Percentiles rank a stretch among this genome's conserved stretches.
phyloP scores from a whole-genome alignment of 352 stramenopile species.

The Blastocystis hominis region DNA sequence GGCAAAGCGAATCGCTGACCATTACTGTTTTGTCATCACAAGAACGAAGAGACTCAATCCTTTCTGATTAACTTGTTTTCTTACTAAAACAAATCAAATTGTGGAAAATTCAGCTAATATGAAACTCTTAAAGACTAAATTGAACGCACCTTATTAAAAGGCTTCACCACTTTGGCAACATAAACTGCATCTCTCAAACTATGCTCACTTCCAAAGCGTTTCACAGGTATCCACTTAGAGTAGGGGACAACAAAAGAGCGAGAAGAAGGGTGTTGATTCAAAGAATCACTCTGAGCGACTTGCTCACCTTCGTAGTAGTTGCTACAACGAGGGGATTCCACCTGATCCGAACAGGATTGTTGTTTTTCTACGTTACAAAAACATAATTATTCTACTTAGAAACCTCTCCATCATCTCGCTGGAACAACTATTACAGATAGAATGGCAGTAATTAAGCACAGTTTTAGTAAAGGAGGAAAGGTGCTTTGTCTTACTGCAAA shows the following conservation, averaged over 20 bases:
- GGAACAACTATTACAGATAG: constrained; percentile 12
- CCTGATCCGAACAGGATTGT: background rate
- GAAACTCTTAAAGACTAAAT: too few species aligned
- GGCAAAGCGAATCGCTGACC: background rate
- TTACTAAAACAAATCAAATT: too few species aligned
- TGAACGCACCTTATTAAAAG: too few species aligned
- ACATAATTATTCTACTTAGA: background rate
- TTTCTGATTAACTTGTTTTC: too few species aligned
- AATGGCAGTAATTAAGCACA: constrained; percentile 15
- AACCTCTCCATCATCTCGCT: background rate
- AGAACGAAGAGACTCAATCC: background rate
- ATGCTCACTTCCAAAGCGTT: background rate
- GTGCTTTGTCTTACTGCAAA: background rate
- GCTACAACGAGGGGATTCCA: background rate
- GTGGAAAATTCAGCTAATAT: too few species aligned
- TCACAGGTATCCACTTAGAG: background rate
- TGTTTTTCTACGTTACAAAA: background rate
- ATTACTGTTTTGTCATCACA: constrained; percentile 10
- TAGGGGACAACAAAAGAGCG: background rate
- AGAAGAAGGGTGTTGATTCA: background rate
- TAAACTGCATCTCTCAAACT: too few species aligned
- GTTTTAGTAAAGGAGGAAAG: background rate
- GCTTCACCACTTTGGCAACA: too few species aligned
- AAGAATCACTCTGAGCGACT: too few species aligned
- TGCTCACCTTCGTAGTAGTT: background rate